Evolutionary conservation across 345 rosid genomes (phyloP), one percentile per base, ranked within the genome.

Genomic region (Hibiscus tridactylites): DNA sequence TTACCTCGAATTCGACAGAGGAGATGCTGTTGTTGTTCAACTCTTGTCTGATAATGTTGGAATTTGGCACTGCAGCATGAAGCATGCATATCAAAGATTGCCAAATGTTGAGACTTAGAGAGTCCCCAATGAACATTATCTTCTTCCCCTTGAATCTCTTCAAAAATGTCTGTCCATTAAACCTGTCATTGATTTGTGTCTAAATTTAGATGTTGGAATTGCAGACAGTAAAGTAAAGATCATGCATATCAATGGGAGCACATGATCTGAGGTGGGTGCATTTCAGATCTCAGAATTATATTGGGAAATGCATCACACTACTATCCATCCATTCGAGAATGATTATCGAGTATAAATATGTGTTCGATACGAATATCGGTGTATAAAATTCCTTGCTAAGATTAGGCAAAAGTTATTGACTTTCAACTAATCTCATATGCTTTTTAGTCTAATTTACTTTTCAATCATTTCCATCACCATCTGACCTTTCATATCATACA

Each of bases 41-140:
- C 3, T 46, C 35, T 54, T 76, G 67, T 61, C 63, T 59, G 13
- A 37, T 71, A 33, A 86, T 66, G 8, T 17, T 77, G 58, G 90
- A 74, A 46, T 74, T 19, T n/a, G 85, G 90, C 5, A 75, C 78
- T 29, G 88, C 84, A 29, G 87, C 80, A n/a, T 86, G 85, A 62
- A 89, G 86, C 75, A 87, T 62, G 73, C 91, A 87, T 35, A 84
- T 2, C 0, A 87, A 71, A 17, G 95, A 89, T 37, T 89, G 88
- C 81, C 80, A 85, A 1, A 85, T 87, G 73, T 89, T 84, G 16
- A 80, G 73, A 74, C 95, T 89, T 0, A 89, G 17, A 0, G 95
- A 89, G 78, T 89, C 95, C 15, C 95, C 91, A 17, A 87, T 50
- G 26, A 81, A 87, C 91, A 86, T 86, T 0, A 89, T 80, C 78